These are phyloP conservation scores for Colletotrichum siamense DNA, from an alignment of 2,329 filamentous ascomycete species.

Conservation along the genomic window DNA sequence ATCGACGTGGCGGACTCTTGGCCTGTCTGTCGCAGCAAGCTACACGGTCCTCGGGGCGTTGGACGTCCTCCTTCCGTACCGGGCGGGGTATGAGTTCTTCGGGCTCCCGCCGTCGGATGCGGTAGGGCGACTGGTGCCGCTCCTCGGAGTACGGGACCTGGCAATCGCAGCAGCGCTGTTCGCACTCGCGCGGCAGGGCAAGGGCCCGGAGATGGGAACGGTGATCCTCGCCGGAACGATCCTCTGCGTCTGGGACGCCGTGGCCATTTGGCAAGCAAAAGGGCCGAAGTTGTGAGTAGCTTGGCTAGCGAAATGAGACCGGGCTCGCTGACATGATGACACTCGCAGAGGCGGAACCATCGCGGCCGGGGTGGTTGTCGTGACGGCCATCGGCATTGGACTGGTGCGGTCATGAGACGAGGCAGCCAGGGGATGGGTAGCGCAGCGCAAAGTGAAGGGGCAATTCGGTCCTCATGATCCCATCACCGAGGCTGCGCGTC, in stretches of 20 bases:
- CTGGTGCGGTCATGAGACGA: not conserved
- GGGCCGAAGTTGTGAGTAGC: slow-evolving; percentile 14
- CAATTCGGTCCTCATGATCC: not conserved
- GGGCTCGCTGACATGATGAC: not conserved
- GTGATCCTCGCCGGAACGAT: slow-evolving; percentile 24
- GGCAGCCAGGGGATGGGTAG: not conserved
- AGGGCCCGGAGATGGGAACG: slow-evolving; percentile 23
- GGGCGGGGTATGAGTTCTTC: not conserved
- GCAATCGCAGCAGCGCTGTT: slow-evolving; percentile 22
- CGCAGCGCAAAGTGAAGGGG: not conserved
- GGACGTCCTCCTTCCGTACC: not conserved
- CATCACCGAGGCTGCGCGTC: not conserved
- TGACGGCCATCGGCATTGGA: slow-evolving; percentile 2
- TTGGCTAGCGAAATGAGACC: not conserved
- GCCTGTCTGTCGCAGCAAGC: slow-evolving; percentile 15
- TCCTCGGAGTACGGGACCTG: slow-evolving; percentile 24
- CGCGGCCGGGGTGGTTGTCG: not conserved
- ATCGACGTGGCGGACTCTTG: slow-evolving; percentile 11
- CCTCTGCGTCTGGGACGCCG: slow-evolving; percentile 21
- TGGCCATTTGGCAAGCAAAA: slow-evolving; percentile 1
- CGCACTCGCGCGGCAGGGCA: slow-evolving; percentile 8
- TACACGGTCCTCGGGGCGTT: slow-evolving; percentile 4
- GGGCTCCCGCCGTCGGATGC: not conserved
- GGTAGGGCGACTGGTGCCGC: slow-evolving; percentile 16
- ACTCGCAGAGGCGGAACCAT: not conserved